A percentile compares a stretch with the other conserved stretches of the same genome.
Evolutionary conservation across 805 yeast genomes (phyloP).

Genomic region (Nakazawaea pomicola): DNA sequence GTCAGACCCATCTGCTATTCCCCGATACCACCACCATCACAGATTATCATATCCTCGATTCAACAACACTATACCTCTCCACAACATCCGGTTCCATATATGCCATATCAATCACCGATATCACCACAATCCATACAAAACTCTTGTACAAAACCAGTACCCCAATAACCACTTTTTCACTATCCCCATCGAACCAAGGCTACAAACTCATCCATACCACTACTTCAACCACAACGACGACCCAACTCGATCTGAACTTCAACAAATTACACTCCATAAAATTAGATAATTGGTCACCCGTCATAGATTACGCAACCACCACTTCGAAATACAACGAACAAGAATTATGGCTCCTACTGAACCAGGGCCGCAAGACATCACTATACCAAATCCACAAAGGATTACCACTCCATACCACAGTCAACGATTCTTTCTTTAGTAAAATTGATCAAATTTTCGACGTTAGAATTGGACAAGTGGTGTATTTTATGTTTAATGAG

Average conservation of each 20-base stretch:
- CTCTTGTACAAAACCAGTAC: not conserved
- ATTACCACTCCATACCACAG: not conserved
- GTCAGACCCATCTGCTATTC: not conserved
- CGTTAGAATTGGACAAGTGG: not conserved
- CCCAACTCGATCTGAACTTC: not conserved
- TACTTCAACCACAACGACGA: not conserved
- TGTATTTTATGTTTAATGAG: slow-evolving; percentile 2
- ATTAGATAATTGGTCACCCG: slow-evolving; percentile 7
- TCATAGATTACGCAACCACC: slow-evolving; percentile 4
- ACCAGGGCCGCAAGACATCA: not conserved
- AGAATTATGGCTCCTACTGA: slow-evolving; percentile 9
- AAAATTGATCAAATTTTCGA: not conserved
- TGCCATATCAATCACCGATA: not conserved
- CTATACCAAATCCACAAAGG: slow-evolving; percentile 6
- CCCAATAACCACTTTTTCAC: too few species aligned
- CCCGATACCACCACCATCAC: too few species aligned
- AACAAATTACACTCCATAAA: not conserved
- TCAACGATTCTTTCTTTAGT: slow-evolving; percentile 7
- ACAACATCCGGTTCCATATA: slow-evolving; percentile 4
- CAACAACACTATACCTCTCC: not conserved
- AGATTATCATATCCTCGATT: too few species aligned
- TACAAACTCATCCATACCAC: slow-evolving; percentile 3
- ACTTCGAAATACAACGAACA: not conserved
- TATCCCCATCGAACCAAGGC: not conserved
- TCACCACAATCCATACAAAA: not conserved